Evolutionary conservation across 2,329 filamentous ascomycete species (phyloP).

Genomic region (Trichoderma arundinaceum): DNA sequence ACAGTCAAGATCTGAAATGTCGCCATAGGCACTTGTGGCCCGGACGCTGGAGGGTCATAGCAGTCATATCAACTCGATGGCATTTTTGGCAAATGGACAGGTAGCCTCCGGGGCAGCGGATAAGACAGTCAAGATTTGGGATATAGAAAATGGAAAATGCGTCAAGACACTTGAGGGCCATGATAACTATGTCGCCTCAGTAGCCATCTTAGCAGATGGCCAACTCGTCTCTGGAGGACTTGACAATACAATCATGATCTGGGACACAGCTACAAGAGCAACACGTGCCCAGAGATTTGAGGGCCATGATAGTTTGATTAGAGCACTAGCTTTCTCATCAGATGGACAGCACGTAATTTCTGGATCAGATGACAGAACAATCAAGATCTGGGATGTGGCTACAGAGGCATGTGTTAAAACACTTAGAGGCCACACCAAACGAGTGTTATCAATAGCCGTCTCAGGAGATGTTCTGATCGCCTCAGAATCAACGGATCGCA

Average conservation of each 20-base stretch:
- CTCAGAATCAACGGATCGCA: conserved; percentile 4
- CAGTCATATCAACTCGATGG: neutral
- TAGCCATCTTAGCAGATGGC: neutral
- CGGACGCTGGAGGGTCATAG: conserved; percentile 9
- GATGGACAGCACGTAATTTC: neutral
- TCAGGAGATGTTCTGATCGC: neutral
- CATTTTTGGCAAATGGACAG: neutral
- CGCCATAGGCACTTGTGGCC: neutral
- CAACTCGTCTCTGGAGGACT: neutral
- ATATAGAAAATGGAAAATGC: neutral
- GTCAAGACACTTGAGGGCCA: neutral
- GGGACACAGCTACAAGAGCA: neutral
- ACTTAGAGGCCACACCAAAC: neutral
- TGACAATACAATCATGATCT: neutral
- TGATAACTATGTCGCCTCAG: neutral
- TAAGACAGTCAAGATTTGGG: conserved; percentile 1
- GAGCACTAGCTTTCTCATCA: neutral
- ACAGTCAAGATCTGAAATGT: conserved; percentile 24
- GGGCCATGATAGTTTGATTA: neutral
- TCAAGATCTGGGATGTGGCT: neutral
- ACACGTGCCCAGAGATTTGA: neutral
- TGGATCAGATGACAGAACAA: neutral
- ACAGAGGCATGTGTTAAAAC: neutral
- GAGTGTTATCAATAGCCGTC: neutral
- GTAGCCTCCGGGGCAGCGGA: neutral